Evolutionary conservation across 176 grass and related monocot genomes (phyloP).

Genomic region (Aegilops umbellulata): DNA sequence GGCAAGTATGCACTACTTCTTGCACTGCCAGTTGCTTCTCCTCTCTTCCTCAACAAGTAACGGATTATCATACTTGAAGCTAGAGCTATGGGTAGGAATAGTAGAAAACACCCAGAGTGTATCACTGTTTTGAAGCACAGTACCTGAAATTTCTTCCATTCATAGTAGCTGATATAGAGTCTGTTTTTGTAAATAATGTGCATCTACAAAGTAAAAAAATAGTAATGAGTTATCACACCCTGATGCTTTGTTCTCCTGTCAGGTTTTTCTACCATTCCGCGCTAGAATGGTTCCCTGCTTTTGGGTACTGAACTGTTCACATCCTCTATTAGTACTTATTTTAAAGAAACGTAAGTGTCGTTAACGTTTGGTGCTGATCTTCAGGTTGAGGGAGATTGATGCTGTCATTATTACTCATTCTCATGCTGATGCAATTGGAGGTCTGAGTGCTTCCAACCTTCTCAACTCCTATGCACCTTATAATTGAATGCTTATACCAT

Average conservation of each 20-base stretch:
- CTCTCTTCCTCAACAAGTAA: not conserved
- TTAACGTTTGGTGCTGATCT: not conserved
- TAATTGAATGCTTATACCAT: not conserved
- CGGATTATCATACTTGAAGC: not conserved
- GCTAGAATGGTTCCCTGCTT: slow-evolving; percentile 73
- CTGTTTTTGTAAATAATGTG: not conserved
- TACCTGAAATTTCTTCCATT: not conserved
- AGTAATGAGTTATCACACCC: not conserved
- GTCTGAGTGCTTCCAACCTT: slow-evolving; percentile 33
- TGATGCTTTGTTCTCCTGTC: slow-evolving; percentile 18
- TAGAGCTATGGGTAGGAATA: too few relatives aligned
- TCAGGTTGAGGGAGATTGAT: slow-evolving; percentile 77
- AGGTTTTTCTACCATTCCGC: slow-evolving; percentile 97
- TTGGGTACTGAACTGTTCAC: slow-evolving; percentile 45
- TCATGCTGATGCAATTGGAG: slow-evolving; percentile 97
- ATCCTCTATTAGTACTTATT: not conserved
- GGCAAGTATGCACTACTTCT: slow-evolving; percentile 63
- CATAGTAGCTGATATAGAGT: not conserved
- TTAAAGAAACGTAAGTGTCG: slow-evolving; percentile 2
- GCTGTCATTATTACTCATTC: slow-evolving; percentile 92
- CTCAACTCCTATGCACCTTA: not conserved
- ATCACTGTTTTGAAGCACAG: too few relatives aligned
- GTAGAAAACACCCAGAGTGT: too few relatives aligned
- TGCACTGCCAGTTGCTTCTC: not conserved
- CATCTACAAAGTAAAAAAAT: not conserved